Conservation (phyloP, 225 moss, liverwort and hornwort genomes). For the Marchantia polymorpha region DNA sequence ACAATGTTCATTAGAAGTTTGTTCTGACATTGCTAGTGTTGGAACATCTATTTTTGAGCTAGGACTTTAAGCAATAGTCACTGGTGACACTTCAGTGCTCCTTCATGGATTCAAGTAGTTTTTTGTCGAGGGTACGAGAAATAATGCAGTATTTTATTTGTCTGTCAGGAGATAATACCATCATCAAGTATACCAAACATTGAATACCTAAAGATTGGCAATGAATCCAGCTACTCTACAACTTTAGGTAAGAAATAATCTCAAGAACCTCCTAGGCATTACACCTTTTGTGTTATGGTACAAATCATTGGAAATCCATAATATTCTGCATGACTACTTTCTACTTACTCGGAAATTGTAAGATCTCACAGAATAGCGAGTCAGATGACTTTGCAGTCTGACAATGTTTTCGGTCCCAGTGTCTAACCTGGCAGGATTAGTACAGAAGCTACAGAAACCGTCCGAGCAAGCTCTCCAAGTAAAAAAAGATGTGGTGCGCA, state of each 20-base stretch:
- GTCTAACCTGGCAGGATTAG: neutral
- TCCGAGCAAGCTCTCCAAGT: neutral
- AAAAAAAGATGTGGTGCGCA: neutral
- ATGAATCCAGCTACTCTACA: neutral
- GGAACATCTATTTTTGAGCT: neutral
- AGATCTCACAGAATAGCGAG: neutral
- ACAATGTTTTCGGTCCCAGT: neutral
- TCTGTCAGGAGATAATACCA: conserved; percentile 15
- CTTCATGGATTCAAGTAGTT: neutral
- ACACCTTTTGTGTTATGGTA: too few relatives aligned
- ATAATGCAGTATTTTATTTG: neutral
- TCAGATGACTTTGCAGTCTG: neutral
- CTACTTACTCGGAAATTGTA: too few relatives aligned
- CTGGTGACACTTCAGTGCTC: neutral
- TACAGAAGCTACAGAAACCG: neutral
- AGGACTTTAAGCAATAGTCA: too few relatives aligned
- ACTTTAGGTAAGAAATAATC: neutral
- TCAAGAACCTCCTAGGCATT: neutral
- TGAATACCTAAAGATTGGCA: neutral
- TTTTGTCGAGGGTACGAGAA: neutral
- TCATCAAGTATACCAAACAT: neutral
- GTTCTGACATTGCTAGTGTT: neutral
- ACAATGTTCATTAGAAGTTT: neutral
- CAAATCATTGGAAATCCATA: too few relatives aligned
- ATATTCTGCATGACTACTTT: too few relatives aligned